phyloP scores from a whole-genome alignment of 2,329 filamentous ascomycete species.

The Plectosphaerella plurivora region DNA sequence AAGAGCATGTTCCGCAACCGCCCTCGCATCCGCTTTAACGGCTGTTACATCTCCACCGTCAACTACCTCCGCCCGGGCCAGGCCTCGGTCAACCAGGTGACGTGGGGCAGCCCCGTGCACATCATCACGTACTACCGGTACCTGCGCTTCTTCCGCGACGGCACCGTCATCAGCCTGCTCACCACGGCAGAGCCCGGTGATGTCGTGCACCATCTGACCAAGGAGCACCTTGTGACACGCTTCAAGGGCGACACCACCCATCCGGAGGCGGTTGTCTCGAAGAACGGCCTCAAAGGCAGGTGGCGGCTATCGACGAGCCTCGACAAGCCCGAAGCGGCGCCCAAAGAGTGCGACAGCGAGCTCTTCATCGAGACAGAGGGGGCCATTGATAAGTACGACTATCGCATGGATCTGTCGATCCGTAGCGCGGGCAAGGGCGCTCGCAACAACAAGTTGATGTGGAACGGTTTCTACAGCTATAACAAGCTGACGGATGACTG shows the following conservation, averaged over 20 bases:
- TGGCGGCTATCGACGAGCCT: constrained; percentile 34
- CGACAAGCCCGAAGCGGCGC: constrained; percentile 24
- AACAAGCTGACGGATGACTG: constrained; percentile 87
- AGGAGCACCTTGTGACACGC: constrained; percentile 56
- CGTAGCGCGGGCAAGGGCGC: constrained; percentile 58
- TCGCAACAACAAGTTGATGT: constrained; percentile 81
- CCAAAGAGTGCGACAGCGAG: constrained; percentile 55
- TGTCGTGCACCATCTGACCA: constrained; percentile 78
- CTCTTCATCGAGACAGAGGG: constrained; percentile 85
- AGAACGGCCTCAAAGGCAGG: constrained; percentile 53
- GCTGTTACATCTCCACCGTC: constrained; percentile 93
- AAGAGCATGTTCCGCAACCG: constrained; percentile 72
- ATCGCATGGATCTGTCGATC: constrained; percentile 74
- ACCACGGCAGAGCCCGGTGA: constrained; percentile 79
- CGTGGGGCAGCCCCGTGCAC: constrained; percentile 80
- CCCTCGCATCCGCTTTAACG: constrained; percentile 88
- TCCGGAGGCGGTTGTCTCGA: constrained; percentile 55
- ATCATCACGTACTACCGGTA: constrained; percentile 99
- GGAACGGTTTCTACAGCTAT: constrained; percentile 89
- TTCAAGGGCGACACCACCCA: constrained; percentile 21
- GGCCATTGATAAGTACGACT: constrained; percentile 71
- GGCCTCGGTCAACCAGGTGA: constrained; percentile 62
- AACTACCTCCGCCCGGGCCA: constrained; percentile 89
- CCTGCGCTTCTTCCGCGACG: constrained; percentile 89
- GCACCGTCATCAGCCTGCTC: constrained; percentile 74